A percentile compares a stretch with the other conserved stretches of the same genome.
Conservation (phyloP, 805 yeast genomes). For the Kluyveromyces wickerhamii region DNA sequence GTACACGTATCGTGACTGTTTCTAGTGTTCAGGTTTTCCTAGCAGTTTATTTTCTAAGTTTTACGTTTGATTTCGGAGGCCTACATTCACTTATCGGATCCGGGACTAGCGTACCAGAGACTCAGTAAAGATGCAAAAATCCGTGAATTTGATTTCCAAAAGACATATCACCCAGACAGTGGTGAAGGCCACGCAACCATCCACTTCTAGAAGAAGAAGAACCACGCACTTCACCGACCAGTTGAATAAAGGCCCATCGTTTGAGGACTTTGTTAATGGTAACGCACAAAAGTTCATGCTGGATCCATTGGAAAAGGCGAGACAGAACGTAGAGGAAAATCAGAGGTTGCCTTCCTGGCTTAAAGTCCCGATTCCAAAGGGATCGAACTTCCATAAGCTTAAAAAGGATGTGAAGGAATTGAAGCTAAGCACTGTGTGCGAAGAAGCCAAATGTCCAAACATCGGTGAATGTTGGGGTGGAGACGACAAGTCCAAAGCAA, state of each 20-base stretch:
- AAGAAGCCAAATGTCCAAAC: slow-evolving; percentile 98
- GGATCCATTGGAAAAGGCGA: slow-evolving; percentile 74
- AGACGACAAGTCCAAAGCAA: slow-evolving; percentile 59
- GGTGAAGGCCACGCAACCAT: slow-evolving; percentile 12
- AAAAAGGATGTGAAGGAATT: slow-evolving; percentile 84
- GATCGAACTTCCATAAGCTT: slow-evolving; percentile 69
- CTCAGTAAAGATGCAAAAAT: too few relatives aligned
- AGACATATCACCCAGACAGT: slow-evolving; percentile 14
- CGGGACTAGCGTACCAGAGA: too few relatives aligned
- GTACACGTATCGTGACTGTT: too few relatives aligned
- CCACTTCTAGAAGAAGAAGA: slow-evolving; percentile 37
- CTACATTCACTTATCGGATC: too few relatives aligned
- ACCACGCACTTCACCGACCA: slow-evolving; percentile 59
- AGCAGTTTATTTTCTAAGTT: too few relatives aligned
- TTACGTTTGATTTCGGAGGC: too few relatives aligned
- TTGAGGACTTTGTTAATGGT: slow-evolving; percentile 83
- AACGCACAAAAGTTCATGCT: slow-evolving; percentile 54
- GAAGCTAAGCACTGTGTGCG: slow-evolving; percentile 91
- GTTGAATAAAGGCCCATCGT: slow-evolving; percentile 80
- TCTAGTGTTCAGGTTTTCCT: too few relatives aligned
- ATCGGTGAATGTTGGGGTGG: slow-evolving; percentile 99
- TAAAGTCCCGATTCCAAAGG: slow-evolving; percentile 95
- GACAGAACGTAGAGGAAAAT: slow-evolving; percentile 49
- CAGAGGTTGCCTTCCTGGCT: slow-evolving; percentile 87
- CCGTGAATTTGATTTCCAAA: too few relatives aligned